Percentiles rank a stretch among this genome's conserved stretches.
Conservation (phyloP, 148 eudicot species). For the Diospyros lotus region DNA sequence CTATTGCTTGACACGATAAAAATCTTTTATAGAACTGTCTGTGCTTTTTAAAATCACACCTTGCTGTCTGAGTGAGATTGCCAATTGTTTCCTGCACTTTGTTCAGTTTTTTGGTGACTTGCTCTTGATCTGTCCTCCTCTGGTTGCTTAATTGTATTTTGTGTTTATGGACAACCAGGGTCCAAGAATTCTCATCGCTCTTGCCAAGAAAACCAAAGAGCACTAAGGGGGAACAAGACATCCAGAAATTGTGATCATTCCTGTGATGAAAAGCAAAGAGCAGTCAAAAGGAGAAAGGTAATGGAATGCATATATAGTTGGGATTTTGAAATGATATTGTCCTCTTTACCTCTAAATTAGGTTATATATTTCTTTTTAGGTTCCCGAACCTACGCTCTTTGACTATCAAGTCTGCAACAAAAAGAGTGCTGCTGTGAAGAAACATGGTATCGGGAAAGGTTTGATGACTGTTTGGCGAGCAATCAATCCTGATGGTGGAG, state of each 20-base stretch:
- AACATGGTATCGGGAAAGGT: constrained; percentile 91
- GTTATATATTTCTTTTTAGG: constrained; percentile 27
- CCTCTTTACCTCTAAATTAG: background rate
- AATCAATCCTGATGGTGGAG: constrained; percentile 37
- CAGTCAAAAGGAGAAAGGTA: constrained; percentile 64
- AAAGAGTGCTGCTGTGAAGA: constrained; percentile 32
- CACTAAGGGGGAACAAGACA: constrained; percentile 22
- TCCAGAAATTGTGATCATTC: constrained; percentile 26
- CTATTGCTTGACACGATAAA: no score
- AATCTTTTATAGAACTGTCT: no score
- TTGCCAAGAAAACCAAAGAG: constrained; percentile 43
- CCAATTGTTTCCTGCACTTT: background rate
- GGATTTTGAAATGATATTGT: constrained; percentile 6
- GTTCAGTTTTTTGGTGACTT: background rate
- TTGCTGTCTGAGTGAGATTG: constrained; percentile 2
- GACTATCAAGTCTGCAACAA: constrained; percentile 23
- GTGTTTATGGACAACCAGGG: constrained; percentile 26
- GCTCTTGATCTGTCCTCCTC: background rate
- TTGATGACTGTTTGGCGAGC: constrained; percentile 58
- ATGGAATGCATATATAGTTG: background rate
- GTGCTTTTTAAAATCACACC: background rate
- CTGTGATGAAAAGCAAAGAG: constrained; percentile 41
- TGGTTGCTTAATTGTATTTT: background rate
- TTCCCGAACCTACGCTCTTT: constrained; percentile 23
- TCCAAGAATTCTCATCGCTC: constrained; percentile 27